phyloP scores from a whole-genome alignment of 306 rosid species.

The Begonia masoniana region DNA sequence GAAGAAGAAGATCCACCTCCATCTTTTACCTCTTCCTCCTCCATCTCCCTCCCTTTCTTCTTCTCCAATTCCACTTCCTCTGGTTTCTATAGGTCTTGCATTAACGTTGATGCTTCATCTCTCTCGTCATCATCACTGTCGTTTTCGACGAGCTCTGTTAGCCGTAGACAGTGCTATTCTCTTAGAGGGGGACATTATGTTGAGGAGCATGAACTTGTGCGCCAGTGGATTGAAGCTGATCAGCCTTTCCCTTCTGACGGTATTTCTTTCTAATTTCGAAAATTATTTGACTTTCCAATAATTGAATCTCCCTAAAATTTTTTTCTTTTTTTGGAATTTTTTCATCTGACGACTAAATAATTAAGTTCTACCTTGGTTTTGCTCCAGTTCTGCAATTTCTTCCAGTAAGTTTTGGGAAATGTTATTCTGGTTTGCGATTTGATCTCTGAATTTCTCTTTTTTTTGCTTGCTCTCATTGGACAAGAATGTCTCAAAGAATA shows the following conservation, averaged over 20 bases:
- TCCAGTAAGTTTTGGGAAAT: background rate
- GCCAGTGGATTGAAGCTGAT: slow-evolving; percentile 58
- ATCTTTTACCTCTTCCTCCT: no score
- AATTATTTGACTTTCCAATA: background rate
- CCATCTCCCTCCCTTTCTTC: no score
- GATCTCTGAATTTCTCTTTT: background rate
- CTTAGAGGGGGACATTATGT: slow-evolving; percentile 12
- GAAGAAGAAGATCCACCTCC: no score
- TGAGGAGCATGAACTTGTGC: slow-evolving; percentile 23
- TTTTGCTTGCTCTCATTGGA: background rate
- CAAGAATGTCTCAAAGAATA: no score
- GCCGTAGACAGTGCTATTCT: slow-evolving; percentile 29
- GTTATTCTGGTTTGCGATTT: background rate
- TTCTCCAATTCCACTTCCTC: slow-evolving; percentile 14
- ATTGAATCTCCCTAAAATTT: background rate
- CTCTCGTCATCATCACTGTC: slow-evolving; percentile 16
- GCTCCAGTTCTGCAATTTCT: background rate
- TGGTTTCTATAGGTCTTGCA: slow-evolving; percentile 10
- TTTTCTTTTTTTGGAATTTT: background rate
- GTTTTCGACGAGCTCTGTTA: slow-evolving; percentile 14
- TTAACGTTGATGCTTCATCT: slow-evolving; percentile 4
- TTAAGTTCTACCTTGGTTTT: no score
- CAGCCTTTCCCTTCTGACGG: slow-evolving; percentile 38
- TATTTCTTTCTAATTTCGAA: background rate
- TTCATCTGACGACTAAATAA: no score